A percentile compares a stretch with the other conserved stretches of the same genome.
phyloP scores from a whole-genome alignment of 495 filamentous ascomycete species.

The Hypoxylon fragiforme region DNA sequence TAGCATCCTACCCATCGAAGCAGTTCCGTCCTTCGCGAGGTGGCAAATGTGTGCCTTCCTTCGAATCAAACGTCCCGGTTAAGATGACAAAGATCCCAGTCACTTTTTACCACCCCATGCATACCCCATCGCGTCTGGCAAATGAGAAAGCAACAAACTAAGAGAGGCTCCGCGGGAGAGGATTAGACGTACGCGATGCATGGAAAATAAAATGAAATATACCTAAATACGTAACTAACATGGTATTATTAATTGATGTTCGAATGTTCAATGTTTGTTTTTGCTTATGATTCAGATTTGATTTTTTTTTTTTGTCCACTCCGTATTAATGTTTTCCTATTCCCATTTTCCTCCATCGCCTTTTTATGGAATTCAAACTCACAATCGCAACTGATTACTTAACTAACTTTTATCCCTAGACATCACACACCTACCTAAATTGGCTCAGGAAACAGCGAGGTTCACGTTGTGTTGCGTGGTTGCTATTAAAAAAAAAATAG shows the following conservation, averaged over 20 bases:
- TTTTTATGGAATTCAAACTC: constrained; percentile 20
- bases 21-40: constrained; percentile 10
- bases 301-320: not conserved
- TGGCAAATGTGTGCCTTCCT: constrained; percentile 31
- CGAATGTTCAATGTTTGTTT: not conserved
- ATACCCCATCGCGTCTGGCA: constrained; percentile 33
- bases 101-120: constrained; percentile 7
- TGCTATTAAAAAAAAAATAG: constrained; percentile 22
- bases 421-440: too few species aligned
- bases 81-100: constrained; percentile 14
- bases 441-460: constrained; percentile 2
- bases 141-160: constrained; percentile 31
- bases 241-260: too few species aligned
- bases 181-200: constrained; percentile 1
- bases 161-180: constrained; percentile 20
- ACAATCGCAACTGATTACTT: too few species aligned
- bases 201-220: constrained; percentile 5
- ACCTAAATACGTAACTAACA: too few species aligned
- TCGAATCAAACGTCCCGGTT: constrained; percentile 28
- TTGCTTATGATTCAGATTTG: not conserved
- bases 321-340: constrained; percentile 5
- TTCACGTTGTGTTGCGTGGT: constrained; percentile 1
- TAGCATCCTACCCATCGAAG: constrained; percentile 27
- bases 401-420: too few species aligned
- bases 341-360: constrained; percentile 1